These are phyloP conservation scores for Candida hispaniensis DNA, from an alignment of 805 yeast species.

Conservation along the genomic window DNA sequence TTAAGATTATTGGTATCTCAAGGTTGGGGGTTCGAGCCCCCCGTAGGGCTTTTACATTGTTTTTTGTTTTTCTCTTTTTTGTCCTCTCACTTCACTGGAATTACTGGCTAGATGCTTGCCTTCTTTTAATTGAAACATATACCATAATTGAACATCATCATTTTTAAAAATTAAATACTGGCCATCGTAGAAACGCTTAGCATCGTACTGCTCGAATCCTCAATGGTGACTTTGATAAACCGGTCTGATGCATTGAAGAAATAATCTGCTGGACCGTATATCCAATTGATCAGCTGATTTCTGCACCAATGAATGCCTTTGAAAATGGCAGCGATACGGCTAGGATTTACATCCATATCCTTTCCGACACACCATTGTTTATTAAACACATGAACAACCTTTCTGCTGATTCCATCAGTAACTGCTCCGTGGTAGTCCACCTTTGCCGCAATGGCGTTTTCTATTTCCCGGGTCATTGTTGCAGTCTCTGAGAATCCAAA, in stretches of 20 bases:
- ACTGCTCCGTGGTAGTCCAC: constrained; percentile 8
- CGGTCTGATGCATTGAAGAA: constrained; percentile 12
- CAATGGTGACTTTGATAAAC: constrained; percentile 5
- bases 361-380: constrained; percentile 14
- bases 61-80: no score
- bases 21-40: no score
- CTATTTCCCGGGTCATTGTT: constrained; percentile 6
- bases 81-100: no score
- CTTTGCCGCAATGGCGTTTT: constrained; percentile 6
- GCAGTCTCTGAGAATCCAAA: constrained; percentile 35
- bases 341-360: constrained; percentile 4
- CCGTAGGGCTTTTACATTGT: no score
- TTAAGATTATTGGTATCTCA: no score
- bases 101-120: no score
- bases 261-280: constrained; percentile 13
- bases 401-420: constrained; percentile 2
- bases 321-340: constrained; percentile 4
- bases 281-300: constrained; percentile 12
- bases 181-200: constrained; percentile 10
- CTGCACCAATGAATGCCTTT: constrained; percentile 10
- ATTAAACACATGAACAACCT: constrained; percentile 13
- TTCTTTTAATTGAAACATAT: no score
- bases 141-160: no score
- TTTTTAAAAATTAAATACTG: constrained; percentile 2
- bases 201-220: constrained; percentile 9